These are phyloP conservation scores for Clarkia xantiana DNA, from an alignment of 345 rosid genomes.

Conservation along the genomic window DNA sequence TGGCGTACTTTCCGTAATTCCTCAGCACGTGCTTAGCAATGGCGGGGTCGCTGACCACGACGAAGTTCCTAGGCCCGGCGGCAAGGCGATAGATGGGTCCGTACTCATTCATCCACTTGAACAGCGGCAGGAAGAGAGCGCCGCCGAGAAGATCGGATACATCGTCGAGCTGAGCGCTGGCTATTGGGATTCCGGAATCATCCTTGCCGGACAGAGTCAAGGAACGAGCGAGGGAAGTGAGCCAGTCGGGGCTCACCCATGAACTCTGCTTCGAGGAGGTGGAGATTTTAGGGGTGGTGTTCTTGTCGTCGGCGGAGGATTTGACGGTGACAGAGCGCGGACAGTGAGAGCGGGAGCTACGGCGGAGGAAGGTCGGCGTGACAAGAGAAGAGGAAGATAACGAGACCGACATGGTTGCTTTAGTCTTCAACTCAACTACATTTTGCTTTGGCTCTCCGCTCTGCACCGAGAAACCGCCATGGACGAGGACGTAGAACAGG, in stretches of 20 bases:
- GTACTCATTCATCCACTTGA: slow-evolving; percentile 82
- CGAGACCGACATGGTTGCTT: too few species aligned
- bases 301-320: slow-evolving; percentile 27
- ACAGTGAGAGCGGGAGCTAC: slow-evolving; percentile 11
- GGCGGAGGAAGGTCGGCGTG: slow-evolving; percentile 7
- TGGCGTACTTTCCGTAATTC: slow-evolving; percentile 69
- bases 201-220: slow-evolving; percentile 35
- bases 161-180: slow-evolving; percentile 78
- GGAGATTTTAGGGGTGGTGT: slow-evolving; percentile 13
- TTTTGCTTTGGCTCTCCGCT: too few species aligned
- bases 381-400: background rate
- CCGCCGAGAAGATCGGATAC: slow-evolving; percentile 90
- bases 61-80: slow-evolving; percentile 82
- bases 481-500: too few species aligned
- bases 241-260: slow-evolving; percentile 94
- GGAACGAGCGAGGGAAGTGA: slow-evolving; percentile 60
- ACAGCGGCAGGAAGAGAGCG: slow-evolving; percentile 80
- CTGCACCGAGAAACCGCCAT: too few species aligned
- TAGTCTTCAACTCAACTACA: too few species aligned
- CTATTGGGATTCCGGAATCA: slow-evolving; percentile 75
- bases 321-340: slow-evolving; percentile 22
- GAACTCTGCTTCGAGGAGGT: slow-evolving; percentile 25
- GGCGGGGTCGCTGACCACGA: slow-evolving; percentile 77
- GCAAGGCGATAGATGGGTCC: slow-evolving; percentile 93
- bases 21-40: slow-evolving; percentile 80